Conservation (phyloP, 305 asterid species). For the Fraxinus nigra region DNA sequence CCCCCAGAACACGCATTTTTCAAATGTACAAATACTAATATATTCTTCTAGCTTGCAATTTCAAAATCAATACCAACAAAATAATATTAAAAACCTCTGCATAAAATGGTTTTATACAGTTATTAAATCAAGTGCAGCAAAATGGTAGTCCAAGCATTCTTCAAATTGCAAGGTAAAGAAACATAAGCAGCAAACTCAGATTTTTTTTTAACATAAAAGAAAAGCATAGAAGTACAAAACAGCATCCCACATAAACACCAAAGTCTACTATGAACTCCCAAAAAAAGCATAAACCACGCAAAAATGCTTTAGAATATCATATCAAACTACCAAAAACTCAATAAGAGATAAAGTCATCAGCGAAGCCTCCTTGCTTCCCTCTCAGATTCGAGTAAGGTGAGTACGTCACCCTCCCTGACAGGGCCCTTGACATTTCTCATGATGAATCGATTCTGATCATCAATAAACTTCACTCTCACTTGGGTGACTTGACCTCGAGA, state of each 20-base stretch:
- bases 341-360: not conserved
- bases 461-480: constrained; percentile 10
- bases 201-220: not conserved
- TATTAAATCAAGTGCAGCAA: not conserved
- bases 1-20: not conserved
- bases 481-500: constrained; percentile 15
- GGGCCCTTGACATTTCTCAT: constrained; percentile 17
- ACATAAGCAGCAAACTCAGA: not conserved
- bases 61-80: not conserved
- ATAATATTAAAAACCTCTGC: not conserved
- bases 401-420: constrained; percentile 9
- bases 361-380: constrained; percentile 10
- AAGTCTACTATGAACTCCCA: not conserved
- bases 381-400: constrained; percentile 3
- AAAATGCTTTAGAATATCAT: not conserved
- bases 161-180: not conserved
- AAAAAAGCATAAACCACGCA: not conserved
- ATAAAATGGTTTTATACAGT: not conserved
- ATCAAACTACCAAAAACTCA: not conserved
- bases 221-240: not conserved
- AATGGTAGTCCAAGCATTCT: not conserved
- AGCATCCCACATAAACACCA: not conserved
- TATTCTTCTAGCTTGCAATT: not conserved
- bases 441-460: constrained; percentile 16
- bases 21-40: not conserved